These are phyloP conservation scores for Botrytis porri DNA, from an alignment of 2,329 filamentous ascomycete genomes.

Conservation along the genomic window DNA sequence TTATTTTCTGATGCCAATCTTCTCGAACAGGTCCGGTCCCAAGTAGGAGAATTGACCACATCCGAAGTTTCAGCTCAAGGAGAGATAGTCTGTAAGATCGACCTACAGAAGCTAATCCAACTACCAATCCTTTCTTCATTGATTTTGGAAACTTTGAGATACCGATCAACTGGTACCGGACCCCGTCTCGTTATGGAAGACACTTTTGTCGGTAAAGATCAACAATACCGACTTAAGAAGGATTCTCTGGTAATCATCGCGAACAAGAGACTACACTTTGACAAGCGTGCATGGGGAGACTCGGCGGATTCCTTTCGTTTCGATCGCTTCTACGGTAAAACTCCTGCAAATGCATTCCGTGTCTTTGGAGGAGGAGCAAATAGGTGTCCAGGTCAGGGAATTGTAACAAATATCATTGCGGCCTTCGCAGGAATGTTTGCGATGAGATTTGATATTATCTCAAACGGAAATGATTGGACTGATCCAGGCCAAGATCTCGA, in stretches of 20 bases:
- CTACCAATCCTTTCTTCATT: neutral
- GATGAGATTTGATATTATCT: slow-evolving; percentile 12
- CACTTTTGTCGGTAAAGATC: slow-evolving; percentile 10
- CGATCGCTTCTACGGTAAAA: neutral
- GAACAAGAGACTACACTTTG: slow-evolving; percentile 7
- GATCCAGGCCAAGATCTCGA: neutral
- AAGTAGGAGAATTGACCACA: slow-evolving; percentile 4
- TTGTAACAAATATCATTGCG: neutral
- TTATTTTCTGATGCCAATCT: neutral
- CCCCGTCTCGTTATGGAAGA: slow-evolving; percentile 10
- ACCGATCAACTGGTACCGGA: slow-evolving; percentile 1
- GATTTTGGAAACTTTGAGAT: slow-evolving; percentile 6
- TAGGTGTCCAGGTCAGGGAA: slow-evolving; percentile 2
- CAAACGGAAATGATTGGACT: neutral
- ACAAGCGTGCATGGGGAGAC: slow-evolving; percentile 13
- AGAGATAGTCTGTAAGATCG: neutral
- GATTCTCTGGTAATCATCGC: slow-evolving; percentile 10
- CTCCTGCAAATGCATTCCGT: slow-evolving; percentile 4
- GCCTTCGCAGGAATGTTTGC: slow-evolving; percentile 7
- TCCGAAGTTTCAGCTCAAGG: neutral
- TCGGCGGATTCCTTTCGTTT: neutral
- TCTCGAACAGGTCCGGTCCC: slow-evolving; percentile 1
- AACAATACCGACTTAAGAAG: slow-evolving; percentile 16
- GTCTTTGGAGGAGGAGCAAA: slow-evolving; percentile 16
- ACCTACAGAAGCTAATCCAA: slow-evolving; percentile 3